These are phyloP conservation scores for Colletotrichum lupini DNA, from an alignment of 2,329 filamentous ascomycete species.

Conservation along the genomic window DNA sequence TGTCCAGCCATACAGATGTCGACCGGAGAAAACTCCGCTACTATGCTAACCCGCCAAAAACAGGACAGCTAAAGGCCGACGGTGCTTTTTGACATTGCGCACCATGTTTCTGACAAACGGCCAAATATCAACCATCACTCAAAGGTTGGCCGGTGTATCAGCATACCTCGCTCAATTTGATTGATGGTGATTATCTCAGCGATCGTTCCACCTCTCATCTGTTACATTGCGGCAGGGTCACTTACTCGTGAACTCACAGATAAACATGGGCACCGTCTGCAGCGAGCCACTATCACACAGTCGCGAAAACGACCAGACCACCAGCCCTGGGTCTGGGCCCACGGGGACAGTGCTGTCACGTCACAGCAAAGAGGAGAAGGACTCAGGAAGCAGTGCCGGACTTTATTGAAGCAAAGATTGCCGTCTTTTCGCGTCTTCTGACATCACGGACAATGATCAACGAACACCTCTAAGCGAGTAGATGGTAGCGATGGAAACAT, in stretches of 20 bases:
- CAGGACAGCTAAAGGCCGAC: not conserved
- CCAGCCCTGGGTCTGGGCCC: not conserved
- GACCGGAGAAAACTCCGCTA: slow-evolving; percentile 25
- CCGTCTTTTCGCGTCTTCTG: not conserved
- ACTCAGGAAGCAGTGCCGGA: not conserved
- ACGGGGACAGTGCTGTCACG: not conserved
- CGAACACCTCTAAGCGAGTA: not conserved
- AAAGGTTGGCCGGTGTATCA: not conserved
- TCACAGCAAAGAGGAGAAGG: not conserved
- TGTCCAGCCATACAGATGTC: not conserved
- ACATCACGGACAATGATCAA: not conserved
- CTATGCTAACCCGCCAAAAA: not conserved
- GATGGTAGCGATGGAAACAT: not conserved
- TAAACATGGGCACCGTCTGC: not conserved
- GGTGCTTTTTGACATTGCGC: not conserved
- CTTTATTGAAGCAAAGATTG: not conserved
- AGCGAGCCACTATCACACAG: not conserved
- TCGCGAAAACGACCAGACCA: not conserved
- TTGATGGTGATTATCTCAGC: not conserved
- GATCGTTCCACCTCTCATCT: not conserved
- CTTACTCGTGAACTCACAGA: not conserved
- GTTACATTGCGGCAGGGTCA: not conserved
- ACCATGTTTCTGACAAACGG: not conserved
- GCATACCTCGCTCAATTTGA: not conserved
- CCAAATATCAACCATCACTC: not conserved